Conservation (phyloP, 108 stramenopile genomes). For the Stephanodiscus triporus region DNA sequence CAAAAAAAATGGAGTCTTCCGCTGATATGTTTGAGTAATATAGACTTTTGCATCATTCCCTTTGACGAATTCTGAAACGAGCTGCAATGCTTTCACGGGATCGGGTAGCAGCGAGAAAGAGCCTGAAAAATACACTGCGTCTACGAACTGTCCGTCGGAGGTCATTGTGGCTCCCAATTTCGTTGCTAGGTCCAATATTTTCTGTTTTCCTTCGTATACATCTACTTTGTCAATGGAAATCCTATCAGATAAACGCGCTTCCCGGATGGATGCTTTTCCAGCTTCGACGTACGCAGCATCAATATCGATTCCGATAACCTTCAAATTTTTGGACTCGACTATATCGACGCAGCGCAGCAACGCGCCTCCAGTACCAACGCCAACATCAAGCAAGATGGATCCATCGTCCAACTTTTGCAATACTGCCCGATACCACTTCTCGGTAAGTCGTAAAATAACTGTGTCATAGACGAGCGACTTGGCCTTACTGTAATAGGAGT, state of each 20-base stretch:
- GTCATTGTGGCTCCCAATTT: conserved; percentile 9
- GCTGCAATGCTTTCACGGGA: conserved; percentile 54
- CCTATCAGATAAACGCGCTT: conserved; percentile 28
- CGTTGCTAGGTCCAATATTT: conserved; percentile 29
- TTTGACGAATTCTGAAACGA: conserved; percentile 41
- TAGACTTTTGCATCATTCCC: conserved; percentile 47
- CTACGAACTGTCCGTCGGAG: conserved; percentile 38
- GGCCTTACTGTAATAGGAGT: conserved; percentile 33
- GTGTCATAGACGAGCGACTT: conserved; percentile 61
- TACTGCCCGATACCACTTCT: conserved; percentile 63
- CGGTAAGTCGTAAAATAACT: conserved; percentile 66
- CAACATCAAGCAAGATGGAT: conserved; percentile 61
- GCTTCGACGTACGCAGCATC: conserved; percentile 58
- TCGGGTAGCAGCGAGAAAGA: conserved; percentile 71
- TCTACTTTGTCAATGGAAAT: conserved; percentile 48
- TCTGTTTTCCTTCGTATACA: conserved; percentile 47
- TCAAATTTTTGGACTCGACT: conserved; percentile 47
- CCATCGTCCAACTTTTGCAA: conserved; percentile 31
- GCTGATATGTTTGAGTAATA: conserved; percentile 78
- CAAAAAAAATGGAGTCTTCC: conserved; percentile 52
- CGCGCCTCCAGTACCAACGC: conserved; percentile 70
- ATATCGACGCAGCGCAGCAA: conserved; percentile 46
- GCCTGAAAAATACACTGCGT: conserved; percentile 75
- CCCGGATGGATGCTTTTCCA: conserved; percentile 41
- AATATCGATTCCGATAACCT: conserved; percentile 67